Percentiles rank a stretch among this genome's conserved stretches.
These are phyloP conservation scores for Acanthamoeba lenticulata DNA, from an alignment of 208 protist species.

Conservation along the genomic window DNA sequence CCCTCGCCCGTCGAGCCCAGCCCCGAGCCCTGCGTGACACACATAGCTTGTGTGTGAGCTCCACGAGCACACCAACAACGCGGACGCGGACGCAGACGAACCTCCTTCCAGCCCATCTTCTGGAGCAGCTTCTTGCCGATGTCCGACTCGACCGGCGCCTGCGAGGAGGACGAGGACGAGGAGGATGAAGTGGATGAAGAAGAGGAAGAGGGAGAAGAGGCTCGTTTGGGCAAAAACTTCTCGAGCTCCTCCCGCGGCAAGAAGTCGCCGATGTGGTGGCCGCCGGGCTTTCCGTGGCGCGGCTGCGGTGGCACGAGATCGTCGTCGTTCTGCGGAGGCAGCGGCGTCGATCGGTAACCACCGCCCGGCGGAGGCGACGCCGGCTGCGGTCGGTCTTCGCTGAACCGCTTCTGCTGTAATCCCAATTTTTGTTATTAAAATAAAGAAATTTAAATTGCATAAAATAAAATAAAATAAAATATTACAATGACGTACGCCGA, in stretches of 20 bases:
- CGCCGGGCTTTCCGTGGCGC: background rate
- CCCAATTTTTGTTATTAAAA: no score
- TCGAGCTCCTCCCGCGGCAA: background rate
- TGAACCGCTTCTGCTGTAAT: conserved; percentile 15
- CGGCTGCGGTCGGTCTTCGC: background rate
- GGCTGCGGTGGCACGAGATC: background rate
- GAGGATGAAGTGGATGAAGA: background rate
- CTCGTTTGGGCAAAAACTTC: background rate
- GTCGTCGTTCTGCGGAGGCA: background rate
- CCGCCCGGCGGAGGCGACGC: background rate
- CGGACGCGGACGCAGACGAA: background rate
- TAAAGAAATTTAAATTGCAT: no score
- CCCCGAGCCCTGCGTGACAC: background rate
- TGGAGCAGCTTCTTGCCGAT: conserved; percentile 7
- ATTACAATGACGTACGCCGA: background rate
- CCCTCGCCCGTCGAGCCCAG: background rate
- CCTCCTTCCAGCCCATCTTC: conserved; percentile 35
- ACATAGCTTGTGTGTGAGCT: no score
- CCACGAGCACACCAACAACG: background rate
- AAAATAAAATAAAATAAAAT: no score
- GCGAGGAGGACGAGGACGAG: background rate
- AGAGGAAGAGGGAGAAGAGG: no score
- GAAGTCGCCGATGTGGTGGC: conserved; percentile 4
- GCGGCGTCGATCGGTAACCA: background rate
- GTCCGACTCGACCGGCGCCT: background rate